These are phyloP conservation scores for Begonia masoniana DNA, from an alignment of 306 rosid genomes.

Conservation along the genomic window DNA sequence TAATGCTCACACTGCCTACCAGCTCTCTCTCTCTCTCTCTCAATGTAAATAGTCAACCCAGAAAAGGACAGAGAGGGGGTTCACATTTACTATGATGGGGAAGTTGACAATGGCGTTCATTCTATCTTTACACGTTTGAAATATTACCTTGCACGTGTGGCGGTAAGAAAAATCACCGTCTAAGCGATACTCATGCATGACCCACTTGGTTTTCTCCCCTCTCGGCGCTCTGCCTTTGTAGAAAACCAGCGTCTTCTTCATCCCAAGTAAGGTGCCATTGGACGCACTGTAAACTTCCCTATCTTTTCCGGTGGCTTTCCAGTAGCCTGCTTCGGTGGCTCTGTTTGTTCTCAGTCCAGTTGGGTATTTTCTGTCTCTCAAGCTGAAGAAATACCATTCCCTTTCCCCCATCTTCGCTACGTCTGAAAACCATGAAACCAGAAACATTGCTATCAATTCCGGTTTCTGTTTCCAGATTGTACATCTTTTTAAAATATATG, in stretches of 20 bases:
- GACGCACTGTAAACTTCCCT: conserved; percentile 35
- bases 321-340: conserved; percentile 75
- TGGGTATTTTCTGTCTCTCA: conserved; percentile 75
- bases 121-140: conserved; percentile 4
- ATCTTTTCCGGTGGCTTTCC: conserved; percentile 89
- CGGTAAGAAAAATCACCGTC: conserved; percentile 33
- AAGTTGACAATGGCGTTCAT: conserved; percentile 3
- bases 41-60: conserved; percentile 21
- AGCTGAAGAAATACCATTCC: conserved; percentile 73
- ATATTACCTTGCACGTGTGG: conserved; percentile 30
- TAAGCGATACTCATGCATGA: conserved; percentile 86
- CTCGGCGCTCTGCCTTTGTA: conserved; percentile 82
- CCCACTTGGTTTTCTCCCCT: conserved; percentile 80
- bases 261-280: conserved; percentile 36
- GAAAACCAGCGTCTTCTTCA: conserved; percentile 86
- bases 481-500: too few relatives aligned
- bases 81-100: neutral
- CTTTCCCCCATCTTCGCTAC: conserved; percentile 70
- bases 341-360: conserved; percentile 67
- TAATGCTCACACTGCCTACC: neutral
- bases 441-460: too few relatives aligned
- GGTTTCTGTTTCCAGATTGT: too few relatives aligned
- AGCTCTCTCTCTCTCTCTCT: too few relatives aligned
- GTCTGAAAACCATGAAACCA: conserved; percentile 18
- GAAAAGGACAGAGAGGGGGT: conserved; percentile 18